A percentile compares a stretch with the other conserved stretches of the same genome.
Evolutionary conservation across 2,329 filamentous ascomycete genomes (phyloP).

Genomic region (Sporothrix globosa): DNA sequence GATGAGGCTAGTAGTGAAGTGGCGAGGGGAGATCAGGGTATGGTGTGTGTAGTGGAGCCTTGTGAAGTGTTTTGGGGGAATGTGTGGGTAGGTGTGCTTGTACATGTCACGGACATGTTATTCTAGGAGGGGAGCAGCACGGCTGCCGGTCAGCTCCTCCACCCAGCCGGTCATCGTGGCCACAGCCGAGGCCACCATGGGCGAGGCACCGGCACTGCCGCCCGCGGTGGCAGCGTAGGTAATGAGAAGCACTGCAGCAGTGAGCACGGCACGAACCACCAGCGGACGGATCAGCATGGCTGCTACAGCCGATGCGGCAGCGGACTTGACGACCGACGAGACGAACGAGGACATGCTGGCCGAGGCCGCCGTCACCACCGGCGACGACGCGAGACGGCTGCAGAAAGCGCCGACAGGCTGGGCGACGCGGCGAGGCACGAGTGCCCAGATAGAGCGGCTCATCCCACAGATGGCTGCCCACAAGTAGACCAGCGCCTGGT

Average conservation of each 20-base stretch:
- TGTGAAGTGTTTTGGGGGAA: neutral
- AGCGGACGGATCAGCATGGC: constrained; percentile 31
- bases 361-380: constrained; percentile 25
- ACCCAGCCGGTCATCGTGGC: constrained; percentile 19
- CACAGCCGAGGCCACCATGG: constrained; percentile 25
- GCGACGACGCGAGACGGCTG: constrained; percentile 27
- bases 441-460: constrained; percentile 27
- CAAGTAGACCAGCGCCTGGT: constrained; percentile 32
- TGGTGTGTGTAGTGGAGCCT: constrained; percentile 17
- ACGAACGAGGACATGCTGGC: constrained; percentile 27
- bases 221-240: constrained; percentile 30
- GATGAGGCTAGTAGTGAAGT: constrained; percentile 14
- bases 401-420: constrained; percentile 30
- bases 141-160: constrained; percentile 24
- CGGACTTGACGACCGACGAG: constrained; percentile 21
- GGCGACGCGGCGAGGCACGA: constrained; percentile 34
- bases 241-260: constrained; percentile 26
- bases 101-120: neutral
- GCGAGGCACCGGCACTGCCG: constrained; percentile 12
- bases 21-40: neutral
- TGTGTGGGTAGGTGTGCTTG: neutral
- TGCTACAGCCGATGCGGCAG: constrained; percentile 30
- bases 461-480: constrained; percentile 29
- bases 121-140: constrained; percentile 9
- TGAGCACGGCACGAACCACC: constrained; percentile 33